phyloP scores from a whole-genome alignment of 2,329 filamentous ascomycete genomes.

The Aspergillus chevalieri region DNA sequence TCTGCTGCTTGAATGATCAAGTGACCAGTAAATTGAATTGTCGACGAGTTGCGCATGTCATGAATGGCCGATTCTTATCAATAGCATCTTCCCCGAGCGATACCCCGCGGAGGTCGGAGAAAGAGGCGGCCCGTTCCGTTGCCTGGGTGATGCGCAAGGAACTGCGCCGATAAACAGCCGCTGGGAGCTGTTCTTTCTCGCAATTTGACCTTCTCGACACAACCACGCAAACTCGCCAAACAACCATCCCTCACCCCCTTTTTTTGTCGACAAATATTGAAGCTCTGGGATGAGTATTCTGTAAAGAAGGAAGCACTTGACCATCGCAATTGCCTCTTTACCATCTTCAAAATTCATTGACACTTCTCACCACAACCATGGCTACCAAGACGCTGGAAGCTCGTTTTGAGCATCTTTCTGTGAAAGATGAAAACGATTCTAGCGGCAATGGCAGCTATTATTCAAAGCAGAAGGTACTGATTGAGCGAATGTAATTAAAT shows the following conservation, averaged over 20 bases:
- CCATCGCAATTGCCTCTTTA: not conserved
- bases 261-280: not conserved
- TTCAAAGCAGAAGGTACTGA: constrained; percentile 69
- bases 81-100: not conserved
- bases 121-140: constrained; percentile 27
- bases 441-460: constrained; percentile 51
- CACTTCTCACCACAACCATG: constrained; percentile 44
- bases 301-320: not conserved
- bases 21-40: not conserved
- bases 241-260: not conserved
- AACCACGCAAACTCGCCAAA: not conserved
- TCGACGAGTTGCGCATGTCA: not conserved
- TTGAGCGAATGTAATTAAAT: not conserved
- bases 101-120: constrained; percentile 27
- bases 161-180: constrained; percentile 10
- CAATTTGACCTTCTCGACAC: not conserved
- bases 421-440: constrained; percentile 78
- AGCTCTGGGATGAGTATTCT: not conserved
- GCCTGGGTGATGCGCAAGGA: constrained; percentile 17
- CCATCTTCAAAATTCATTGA: not conserved
- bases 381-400: constrained; percentile 73
- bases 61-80: not conserved
- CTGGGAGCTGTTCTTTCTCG: constrained; percentile 6
- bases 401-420: constrained; percentile 82
- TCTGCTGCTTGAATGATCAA: not conserved